These are phyloP conservation scores for Botrytis galanthina DNA, from an alignment of 2,329 filamentous ascomycete species.

Conservation along the genomic window DNA sequence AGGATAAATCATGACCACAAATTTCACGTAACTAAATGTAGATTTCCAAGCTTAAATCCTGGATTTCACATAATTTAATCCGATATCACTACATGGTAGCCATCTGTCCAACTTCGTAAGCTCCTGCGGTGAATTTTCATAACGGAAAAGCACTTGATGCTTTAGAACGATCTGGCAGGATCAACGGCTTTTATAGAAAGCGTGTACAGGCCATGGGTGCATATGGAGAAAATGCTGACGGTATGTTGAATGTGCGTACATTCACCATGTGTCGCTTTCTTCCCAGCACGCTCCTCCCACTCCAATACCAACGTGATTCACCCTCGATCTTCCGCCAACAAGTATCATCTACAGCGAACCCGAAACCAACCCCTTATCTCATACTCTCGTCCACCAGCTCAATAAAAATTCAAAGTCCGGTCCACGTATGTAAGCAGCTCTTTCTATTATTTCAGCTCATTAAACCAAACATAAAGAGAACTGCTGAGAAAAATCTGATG, in stretches of 20 bases:
- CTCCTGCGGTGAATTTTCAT: fast-evolving
- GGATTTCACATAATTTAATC: background rate
- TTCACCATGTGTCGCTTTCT: background rate
- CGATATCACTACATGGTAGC: fast-evolving
- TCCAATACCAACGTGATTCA: background rate
- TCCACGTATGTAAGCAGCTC: background rate
- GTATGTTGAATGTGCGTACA: background rate
- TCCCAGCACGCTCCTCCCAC: too few relatives aligned
- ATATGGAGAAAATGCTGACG: background rate
- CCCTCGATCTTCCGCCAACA: background rate
- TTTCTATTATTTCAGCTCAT: background rate
- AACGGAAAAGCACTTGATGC: background rate
- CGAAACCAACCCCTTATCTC: background rate
- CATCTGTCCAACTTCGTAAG: background rate
- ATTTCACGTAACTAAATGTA: background rate
- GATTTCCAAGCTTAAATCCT: background rate
- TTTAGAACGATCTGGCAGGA: background rate
- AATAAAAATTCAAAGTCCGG: fast-evolving
- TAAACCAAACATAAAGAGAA: too few relatives aligned
- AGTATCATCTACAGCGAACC: background rate
- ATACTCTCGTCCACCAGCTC: background rate
- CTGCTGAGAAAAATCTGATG: too few relatives aligned
- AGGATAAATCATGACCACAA: background rate
- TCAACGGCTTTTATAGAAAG: background rate
- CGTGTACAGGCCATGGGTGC: background rate